Percentiles rank a stretch among this genome's conserved stretches.
phyloP scores from a whole-genome alignment of 225 moss, liverwort and hornwort genomes.

The Thuidium tamariscinum region DNA sequence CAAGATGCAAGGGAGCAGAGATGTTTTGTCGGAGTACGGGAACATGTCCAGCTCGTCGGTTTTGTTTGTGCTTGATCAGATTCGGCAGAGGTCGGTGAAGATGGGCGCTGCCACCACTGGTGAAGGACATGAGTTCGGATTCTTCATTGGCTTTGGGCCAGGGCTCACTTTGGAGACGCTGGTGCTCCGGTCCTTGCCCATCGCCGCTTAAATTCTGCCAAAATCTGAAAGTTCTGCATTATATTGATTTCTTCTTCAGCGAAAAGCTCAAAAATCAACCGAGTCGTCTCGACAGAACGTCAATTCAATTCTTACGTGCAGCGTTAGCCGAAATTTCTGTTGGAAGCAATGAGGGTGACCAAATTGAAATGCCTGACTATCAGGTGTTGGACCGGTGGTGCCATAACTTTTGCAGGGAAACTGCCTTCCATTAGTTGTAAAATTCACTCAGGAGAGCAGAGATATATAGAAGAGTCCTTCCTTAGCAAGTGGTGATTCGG shows the following conservation, averaged over 20 bases:
- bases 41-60: conserved; percentile 10
- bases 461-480: neutral
- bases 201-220: neutral
- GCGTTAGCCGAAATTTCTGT: neutral
- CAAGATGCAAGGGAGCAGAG: conserved; percentile 33
- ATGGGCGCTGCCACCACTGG: conserved; percentile 14
- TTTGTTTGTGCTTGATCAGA: conserved; percentile 26
- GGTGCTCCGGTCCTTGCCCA: conserved; percentile 20
- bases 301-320: neutral
- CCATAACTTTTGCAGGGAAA: neutral
- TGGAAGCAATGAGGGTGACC: neutral
- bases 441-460: neutral
- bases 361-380: neutral
- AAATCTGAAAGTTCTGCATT: neutral
- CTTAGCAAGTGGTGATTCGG: neutral
- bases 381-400: neutral
- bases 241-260: neutral
- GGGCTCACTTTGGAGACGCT: conserved; percentile 23
- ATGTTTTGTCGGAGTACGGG: neutral
- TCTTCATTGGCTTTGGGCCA: conserved; percentile 24
- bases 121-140: conserved; percentile 23
- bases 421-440: neutral
- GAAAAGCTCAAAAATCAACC: neutral
- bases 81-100: conserved; percentile 17
- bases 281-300: neutral